Evolutionary conservation across 2,329 filamentous ascomycete genomes (phyloP), one percentile per base, ranked within the genome.

Genomic region (Zasmidium citrigriseum): DNA sequence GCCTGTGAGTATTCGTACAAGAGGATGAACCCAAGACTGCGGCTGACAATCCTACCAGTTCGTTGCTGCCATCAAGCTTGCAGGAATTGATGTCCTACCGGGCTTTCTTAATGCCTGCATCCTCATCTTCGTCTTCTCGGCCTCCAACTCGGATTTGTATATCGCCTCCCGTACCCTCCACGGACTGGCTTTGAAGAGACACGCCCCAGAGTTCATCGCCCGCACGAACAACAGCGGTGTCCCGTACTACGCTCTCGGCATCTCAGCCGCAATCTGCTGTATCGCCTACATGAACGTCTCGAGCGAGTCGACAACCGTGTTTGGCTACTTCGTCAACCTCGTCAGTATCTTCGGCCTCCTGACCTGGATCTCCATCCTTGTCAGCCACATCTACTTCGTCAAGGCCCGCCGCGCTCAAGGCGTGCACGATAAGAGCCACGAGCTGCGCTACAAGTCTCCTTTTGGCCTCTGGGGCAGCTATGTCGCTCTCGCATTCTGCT

Each of bases 131-230:
- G 88, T 90, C 66, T 90, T 92, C 75, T 89, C 86, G 12, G 89
- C 89, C 14, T 83, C 88, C 62, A 92, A 92, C 79, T 90, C 87
- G 1, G 89, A 91, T 76, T 77, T 91, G 22, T 92, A 91, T 81
- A 90, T 81, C 66, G 88, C 87, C 20, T 67, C 65, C 5, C 59
- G 66, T 14, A 68, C 65, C 3, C 81, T 91, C 55, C 89, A 90
- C 73, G 88, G 88, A 59, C 82, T 93, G 5, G 86, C 90, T 1
- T 82, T 85, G 7, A 87, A 91, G 68, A 85, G 86, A 41, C 85
- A 89, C 44, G 90, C 90, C 0, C 90, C 90, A 0, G 78, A 78
- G 59, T 85, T 93, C 73, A 86, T 95, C 72, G 85, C 86, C 56
- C 84, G 80, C 63, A 92, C 89, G 16, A 86, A 93, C 76, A 81